Evolutionary conservation across 768 basidiomycete species (phyloP).

Genomic region (Boletus rubescentipes): DNA sequence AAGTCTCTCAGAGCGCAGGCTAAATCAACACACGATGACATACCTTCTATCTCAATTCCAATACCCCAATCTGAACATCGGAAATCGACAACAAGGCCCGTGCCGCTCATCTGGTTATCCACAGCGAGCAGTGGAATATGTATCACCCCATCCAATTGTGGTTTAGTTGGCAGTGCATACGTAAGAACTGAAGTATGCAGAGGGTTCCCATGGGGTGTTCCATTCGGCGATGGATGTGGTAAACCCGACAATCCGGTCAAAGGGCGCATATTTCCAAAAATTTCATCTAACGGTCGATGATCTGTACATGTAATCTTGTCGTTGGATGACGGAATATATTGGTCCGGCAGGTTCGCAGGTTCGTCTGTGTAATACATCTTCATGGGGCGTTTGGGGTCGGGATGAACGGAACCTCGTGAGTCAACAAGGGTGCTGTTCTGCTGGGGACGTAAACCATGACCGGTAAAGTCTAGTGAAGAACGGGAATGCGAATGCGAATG

Average conservation of each 20-base stretch:
- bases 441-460: background rate
- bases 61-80: constrained; percentile 23
- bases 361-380: background rate
- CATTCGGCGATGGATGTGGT: background rate
- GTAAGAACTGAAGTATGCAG: constrained; percentile 6
- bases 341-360: constrained; percentile 13
- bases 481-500: background rate
- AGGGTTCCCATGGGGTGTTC: background rate
- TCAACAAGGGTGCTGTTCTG: background rate
- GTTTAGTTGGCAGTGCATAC: constrained; percentile 21
- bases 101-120: constrained; percentile 21
- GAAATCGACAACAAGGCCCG: constrained; percentile 21
- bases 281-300: constrained; percentile 28
- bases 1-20: background rate
- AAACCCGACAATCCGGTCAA: background rate
- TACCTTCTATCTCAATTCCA: constrained; percentile 23
- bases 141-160: constrained; percentile 19
- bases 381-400: background rate
- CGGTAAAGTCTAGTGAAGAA: background rate
- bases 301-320: constrained; percentile 29
- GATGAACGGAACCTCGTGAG: background rate
- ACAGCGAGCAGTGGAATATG: constrained; percentile 24
- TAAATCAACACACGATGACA: background rate
- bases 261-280: constrained; percentile 16
- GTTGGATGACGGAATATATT: constrained; percentile 28